Conservation (phyloP, 106 monocot species). For the Xerophyta viscosa region DNA sequence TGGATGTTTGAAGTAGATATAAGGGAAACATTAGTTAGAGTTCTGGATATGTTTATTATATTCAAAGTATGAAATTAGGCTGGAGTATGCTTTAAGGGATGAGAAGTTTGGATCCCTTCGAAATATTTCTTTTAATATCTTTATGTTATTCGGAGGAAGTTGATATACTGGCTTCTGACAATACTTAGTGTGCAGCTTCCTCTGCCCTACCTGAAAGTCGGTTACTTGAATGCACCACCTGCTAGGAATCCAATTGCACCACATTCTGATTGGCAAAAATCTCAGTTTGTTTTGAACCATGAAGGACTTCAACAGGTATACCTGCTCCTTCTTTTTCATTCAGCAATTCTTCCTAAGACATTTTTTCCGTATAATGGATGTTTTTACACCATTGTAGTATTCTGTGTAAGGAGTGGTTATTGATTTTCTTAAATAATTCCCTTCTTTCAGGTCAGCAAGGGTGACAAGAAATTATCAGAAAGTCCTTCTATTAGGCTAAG, state of each 20-base stretch:
- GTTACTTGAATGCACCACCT: slow-evolving; percentile 72
- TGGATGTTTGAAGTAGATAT: too few species aligned
- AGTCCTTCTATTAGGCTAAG: slow-evolving; percentile 29
- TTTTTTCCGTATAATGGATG: too few species aligned
- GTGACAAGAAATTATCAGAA: slow-evolving; percentile 28
- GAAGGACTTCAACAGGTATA: slow-evolving; percentile 83
- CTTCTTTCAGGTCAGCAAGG: slow-evolving; percentile 34
- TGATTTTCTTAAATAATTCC: background rate
- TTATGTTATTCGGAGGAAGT: too few species aligned
- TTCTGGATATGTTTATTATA: too few species aligned
- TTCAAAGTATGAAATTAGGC: too few species aligned
- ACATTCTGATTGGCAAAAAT: slow-evolving; percentile 82
- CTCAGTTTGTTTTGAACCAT: slow-evolving; percentile 84
- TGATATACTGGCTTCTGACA: background rate
- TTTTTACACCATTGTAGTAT: too few species aligned
- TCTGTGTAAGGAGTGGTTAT: too few species aligned
- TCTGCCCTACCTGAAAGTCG: slow-evolving; percentile 86
- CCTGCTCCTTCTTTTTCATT: slow-evolving; percentile 7
- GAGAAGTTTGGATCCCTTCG: too few species aligned
- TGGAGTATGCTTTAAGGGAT: too few species aligned
- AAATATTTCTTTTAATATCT: background rate
- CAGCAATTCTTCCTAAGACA: background rate
- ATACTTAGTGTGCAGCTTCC: slow-evolving; percentile 51
- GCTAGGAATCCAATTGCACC: slow-evolving; percentile 62
- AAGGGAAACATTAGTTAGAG: too few species aligned